Conservation (phyloP, 345 rosid species). For the thale cress (Arabidopsis thaliana) region DNA sequence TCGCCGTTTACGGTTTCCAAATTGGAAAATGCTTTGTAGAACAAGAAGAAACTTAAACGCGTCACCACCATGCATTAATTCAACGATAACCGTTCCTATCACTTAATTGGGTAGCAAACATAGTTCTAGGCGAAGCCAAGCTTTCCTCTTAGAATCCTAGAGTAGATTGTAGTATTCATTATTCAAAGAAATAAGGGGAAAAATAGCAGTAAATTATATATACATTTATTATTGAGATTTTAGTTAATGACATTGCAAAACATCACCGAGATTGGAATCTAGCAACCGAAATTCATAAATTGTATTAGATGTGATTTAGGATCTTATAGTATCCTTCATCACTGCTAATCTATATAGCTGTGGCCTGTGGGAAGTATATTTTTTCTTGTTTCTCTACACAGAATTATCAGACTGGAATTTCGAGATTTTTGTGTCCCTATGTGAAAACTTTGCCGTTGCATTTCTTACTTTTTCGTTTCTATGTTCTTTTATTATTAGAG, state of each 20-base stretch:
- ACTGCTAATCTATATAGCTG: no score
- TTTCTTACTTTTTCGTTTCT: neutral
- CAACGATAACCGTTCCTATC: slow-evolving; percentile 65
- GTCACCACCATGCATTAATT: slow-evolving; percentile 56
- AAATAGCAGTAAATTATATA: no score
- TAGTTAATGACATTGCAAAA: slow-evolving; percentile 2
- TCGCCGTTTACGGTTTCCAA: slow-evolving; percentile 85
- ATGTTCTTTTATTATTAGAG: neutral
- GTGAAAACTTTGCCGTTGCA: no score
- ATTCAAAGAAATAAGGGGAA: no score
- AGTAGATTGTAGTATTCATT: no score
- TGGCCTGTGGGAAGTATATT: neutral
- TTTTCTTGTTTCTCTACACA: no score
- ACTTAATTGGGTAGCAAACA: slow-evolving; percentile 55
- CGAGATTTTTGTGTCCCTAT: no score
- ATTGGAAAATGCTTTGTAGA: slow-evolving; percentile 74
- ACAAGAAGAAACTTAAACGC: slow-evolving; percentile 84
- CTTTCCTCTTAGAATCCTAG: no score
- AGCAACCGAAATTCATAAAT: neutral
- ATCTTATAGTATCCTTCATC: no score
- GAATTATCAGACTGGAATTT: no score
- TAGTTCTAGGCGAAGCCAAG: no score
- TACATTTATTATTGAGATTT: neutral
- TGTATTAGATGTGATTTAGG: slow-evolving; percentile 34
- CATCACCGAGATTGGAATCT: neutral